Conservation (phyloP, 768 basidiomycete genomes). For the Boletus reticuloceps region DNA sequence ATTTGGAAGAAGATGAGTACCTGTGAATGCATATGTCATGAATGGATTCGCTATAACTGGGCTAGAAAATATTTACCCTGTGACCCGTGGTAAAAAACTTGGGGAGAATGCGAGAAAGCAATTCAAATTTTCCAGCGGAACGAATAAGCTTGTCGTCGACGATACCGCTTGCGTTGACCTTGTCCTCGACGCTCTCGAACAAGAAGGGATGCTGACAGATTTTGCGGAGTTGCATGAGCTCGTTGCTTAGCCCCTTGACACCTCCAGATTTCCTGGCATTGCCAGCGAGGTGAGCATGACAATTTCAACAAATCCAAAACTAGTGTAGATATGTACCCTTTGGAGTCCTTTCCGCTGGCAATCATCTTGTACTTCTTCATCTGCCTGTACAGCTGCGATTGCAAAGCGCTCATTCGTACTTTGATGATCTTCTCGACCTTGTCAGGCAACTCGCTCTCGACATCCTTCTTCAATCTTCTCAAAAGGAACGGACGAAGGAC, state of each 20-base stretch:
- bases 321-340: constrained; percentile 53
- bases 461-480: constrained; percentile 92
- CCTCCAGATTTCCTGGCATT: constrained; percentile 61
- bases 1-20: constrained; percentile 99
- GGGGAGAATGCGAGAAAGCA: constrained; percentile 87
- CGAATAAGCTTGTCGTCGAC: constrained; percentile 86
- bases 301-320: background rate
- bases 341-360: constrained; percentile 72
- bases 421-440: constrained; percentile 99
- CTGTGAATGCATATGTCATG: constrained; percentile 36
- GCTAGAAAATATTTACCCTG: constrained; percentile 50
- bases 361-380: constrained; percentile 99
- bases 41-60: background rate
- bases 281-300: constrained; percentile 2
- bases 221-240: constrained; percentile 97
- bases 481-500: constrained; percentile 94
- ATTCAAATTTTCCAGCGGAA: constrained; percentile 89
- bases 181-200: constrained; percentile 94
- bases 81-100: constrained; percentile 93
- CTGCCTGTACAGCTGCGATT: constrained; percentile 91
- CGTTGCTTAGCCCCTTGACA: constrained; percentile 89
- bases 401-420: constrained; percentile 89
- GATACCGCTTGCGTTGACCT: constrained; percentile 77
- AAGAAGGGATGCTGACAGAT: constrained; percentile 98
- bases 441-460: constrained; percentile 92